These are phyloP conservation scores for Hirsutella rhossiliensis DNA, from an alignment of 2,329 filamentous ascomycete genomes.

Conservation along the genomic window DNA sequence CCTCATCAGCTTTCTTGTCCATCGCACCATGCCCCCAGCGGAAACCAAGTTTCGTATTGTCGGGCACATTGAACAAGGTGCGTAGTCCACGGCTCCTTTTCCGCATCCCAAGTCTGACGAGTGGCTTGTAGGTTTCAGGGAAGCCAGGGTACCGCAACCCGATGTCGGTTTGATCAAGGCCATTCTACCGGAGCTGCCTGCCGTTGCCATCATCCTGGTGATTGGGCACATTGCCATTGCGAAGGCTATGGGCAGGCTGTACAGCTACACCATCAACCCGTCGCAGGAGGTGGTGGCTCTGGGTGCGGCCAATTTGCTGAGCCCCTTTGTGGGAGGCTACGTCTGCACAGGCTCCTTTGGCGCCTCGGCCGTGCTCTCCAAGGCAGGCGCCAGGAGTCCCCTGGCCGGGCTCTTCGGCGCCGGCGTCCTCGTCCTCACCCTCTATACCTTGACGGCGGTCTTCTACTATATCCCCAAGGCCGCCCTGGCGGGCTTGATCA, in stretches of 20 bases:
- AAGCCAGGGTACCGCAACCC: constrained; percentile 47
- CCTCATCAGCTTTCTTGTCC: constrained; percentile 57
- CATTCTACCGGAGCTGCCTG: constrained; percentile 53
- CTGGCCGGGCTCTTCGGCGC: constrained; percentile 71
- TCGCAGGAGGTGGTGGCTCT: constrained; percentile 73
- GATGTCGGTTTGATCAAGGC: constrained; percentile 40
- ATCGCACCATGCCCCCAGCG: constrained; percentile 35
- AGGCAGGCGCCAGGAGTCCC: constrained; percentile 70
- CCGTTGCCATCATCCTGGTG: constrained; percentile 62
- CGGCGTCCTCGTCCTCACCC: constrained; percentile 60
- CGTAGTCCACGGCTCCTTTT: neutral
- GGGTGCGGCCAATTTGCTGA: constrained; percentile 62
- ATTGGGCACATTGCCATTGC: constrained; percentile 79
- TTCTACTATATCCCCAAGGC: constrained; percentile 74
- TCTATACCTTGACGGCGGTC: constrained; percentile 65
- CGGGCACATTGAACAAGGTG: constrained; percentile 51
- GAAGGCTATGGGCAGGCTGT: constrained; percentile 69
- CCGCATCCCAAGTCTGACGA: constrained; percentile 5
- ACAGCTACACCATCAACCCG: constrained; percentile 68
- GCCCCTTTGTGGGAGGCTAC: constrained; percentile 56
- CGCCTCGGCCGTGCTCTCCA: constrained; percentile 73
- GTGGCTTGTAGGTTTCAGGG: constrained; percentile 43
- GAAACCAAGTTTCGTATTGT: constrained; percentile 49
- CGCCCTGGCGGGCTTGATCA: constrained; percentile 63
- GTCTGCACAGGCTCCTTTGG: constrained; percentile 35